phyloP scores from a whole-genome alignment of 768 basidiomycete species.

The Pleurotus eryngii region DNA sequence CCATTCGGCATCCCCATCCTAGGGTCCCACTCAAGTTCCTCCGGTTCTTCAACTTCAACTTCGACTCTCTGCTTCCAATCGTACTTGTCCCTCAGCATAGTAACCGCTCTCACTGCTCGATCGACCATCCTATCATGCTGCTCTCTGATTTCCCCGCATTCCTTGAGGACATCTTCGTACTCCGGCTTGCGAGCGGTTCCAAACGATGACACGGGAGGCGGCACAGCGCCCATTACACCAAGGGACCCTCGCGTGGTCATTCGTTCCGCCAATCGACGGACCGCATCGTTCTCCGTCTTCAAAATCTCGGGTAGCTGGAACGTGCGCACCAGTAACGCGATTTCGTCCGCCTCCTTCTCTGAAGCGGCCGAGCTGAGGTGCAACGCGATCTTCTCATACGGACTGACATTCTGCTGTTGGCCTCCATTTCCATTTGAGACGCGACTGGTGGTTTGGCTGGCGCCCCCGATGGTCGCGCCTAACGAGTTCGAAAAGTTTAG shows the following conservation, averaged over 20 bases:
- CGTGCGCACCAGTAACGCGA: slow-evolving; percentile 73
- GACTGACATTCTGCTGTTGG: slow-evolving; percentile 31
- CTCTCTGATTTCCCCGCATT: slow-evolving; percentile 61
- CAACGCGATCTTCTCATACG: slow-evolving; percentile 63
- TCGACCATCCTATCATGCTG: slow-evolving; percentile 78
- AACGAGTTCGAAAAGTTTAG: slow-evolving; percentile 72
- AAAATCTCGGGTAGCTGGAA: slow-evolving; percentile 79
- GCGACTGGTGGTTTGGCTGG: slow-evolving; percentile 10
- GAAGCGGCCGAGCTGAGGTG: slow-evolving; percentile 59
- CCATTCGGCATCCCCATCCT: slow-evolving; percentile 34
- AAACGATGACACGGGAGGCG: slow-evolving; percentile 23
- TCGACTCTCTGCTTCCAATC: slow-evolving; percentile 82
- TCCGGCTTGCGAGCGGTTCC: slow-evolving; percentile 33
- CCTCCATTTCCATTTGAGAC: slow-evolving; percentile 1
- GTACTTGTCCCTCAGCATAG: slow-evolving; percentile 74
- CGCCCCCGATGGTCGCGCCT: slow-evolving; percentile 33
- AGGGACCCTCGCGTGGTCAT: slow-evolving; percentile 59
- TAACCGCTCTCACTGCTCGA: slow-evolving; percentile 74
- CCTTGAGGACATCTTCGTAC: slow-evolving; percentile 61
- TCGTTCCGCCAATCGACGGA: slow-evolving; percentile 64
- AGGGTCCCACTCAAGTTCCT: slow-evolving; percentile 73
- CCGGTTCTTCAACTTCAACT: slow-evolving; percentile 76
- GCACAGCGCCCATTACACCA: slow-evolving; percentile 40
- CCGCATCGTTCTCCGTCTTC: slow-evolving; percentile 66
- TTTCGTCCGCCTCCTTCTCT: slow-evolving; percentile 69